These are phyloP conservation scores for Xanthoconium purpureum DNA, from an alignment of 768 basidiomycete species.

Conservation along the genomic window DNA sequence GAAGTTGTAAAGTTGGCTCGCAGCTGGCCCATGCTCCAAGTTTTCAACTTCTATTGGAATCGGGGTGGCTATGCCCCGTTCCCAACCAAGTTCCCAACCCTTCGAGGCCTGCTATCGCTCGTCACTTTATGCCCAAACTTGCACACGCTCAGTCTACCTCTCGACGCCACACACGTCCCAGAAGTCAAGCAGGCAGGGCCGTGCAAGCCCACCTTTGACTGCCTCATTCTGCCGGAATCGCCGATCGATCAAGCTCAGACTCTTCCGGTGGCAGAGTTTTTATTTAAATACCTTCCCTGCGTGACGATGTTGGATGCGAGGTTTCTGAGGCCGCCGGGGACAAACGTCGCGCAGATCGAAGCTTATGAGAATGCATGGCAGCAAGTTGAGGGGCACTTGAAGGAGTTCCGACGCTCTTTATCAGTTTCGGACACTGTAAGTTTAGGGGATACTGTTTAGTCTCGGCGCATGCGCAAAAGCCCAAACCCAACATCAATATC, in stretches of 20 bases:
- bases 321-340: background rate
- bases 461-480: background rate
- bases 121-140: background rate
- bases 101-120: constrained; percentile 8
- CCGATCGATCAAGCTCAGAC: constrained; percentile 4
- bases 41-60: constrained; percentile 1
- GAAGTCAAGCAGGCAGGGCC: background rate
- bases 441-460: background rate
- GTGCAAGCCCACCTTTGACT: background rate
- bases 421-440: background rate
- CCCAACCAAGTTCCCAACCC: constrained; percentile 5
- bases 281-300: constrained; percentile 3
- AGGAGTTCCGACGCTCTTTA: background rate
- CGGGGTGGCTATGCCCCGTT: constrained; percentile 6
- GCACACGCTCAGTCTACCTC: background rate
- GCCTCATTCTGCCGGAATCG: constrained; percentile 5
- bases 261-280: constrained; percentile 10
- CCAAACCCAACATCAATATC: no score
- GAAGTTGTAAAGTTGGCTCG: constrained; percentile 5
- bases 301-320: background rate
- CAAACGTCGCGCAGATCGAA: background rate
- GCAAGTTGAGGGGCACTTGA: background rate
- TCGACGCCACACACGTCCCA: constrained; percentile 16
- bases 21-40: constrained; percentile 5
- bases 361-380: constrained; percentile 4